Percentiles rank a stretch among this genome's conserved stretches.
These are phyloP conservation scores for Cercospora canescens DNA, from an alignment of 2,329 filamentous ascomycete species.

Conservation along the genomic window DNA sequence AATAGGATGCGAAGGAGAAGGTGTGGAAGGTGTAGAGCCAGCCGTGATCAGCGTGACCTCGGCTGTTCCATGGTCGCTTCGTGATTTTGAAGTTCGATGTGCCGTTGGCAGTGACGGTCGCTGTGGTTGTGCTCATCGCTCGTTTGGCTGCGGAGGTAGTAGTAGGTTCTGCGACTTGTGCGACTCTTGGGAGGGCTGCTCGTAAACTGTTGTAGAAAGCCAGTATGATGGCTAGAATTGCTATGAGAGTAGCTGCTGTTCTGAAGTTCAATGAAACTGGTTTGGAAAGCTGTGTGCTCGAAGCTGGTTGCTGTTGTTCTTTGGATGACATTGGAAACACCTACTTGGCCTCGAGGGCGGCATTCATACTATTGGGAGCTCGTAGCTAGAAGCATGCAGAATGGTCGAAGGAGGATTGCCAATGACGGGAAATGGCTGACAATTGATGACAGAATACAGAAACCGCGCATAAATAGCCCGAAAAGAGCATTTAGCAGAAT, in stretches of 20 bases:
- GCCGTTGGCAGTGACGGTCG: slow-evolving; percentile 24
- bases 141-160: slow-evolving; percentile 24
- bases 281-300: slow-evolving; percentile 3
- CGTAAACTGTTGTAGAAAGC: slow-evolving; percentile 45
- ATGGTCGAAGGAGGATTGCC: slow-evolving; percentile 7
- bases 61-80: slow-evolving; percentile 68
- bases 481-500: background rate
- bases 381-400: slow-evolving; percentile 14
- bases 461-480: background rate
- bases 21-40: slow-evolving; percentile 88
- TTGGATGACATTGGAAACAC: slow-evolving; percentile 28
- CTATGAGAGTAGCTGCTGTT: slow-evolving; percentile 32
- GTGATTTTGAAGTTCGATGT: slow-evolving; percentile 59
- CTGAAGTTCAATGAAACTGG: slow-evolving; percentile 26
- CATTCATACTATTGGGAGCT: slow-evolving; percentile 23
- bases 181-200: slow-evolving; percentile 35
- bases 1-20: slow-evolving; percentile 76
- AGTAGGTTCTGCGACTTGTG: slow-evolving; percentile 12
- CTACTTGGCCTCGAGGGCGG: background rate
- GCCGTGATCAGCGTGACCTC: slow-evolving; percentile 78
- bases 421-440: slow-evolving; percentile 15
- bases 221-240: slow-evolving; percentile 46
- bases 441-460: slow-evolving; percentile 2
- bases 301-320: slow-evolving; percentile 11
- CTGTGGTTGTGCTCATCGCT: slow-evolving; percentile 42